A percentile compares a stretch with the other conserved stretches of the same genome.
Conservation (phyloP, 1,139 yeast species). For the Kazachstania sp. region DNA sequence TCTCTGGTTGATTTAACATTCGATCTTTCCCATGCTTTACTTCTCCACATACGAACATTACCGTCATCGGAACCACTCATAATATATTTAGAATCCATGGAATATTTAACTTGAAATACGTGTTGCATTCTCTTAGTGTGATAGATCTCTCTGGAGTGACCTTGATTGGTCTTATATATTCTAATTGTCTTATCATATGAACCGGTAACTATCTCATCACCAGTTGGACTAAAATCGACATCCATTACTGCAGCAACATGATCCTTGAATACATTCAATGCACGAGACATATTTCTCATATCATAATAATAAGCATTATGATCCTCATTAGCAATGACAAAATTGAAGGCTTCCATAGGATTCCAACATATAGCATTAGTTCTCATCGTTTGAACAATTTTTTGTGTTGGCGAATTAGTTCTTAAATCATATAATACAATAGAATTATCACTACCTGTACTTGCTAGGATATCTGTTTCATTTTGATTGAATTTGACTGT, state of each 20-base stretch:
- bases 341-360: slow-evolving; percentile 94
- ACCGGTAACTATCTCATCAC: slow-evolving; percentile 91
- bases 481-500: slow-evolving; percentile 82
- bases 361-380: slow-evolving; percentile 91
- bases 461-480: slow-evolving; percentile 84
- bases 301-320: slow-evolving; percentile 93
- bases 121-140: slow-evolving; percentile 98
- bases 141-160: slow-evolving; percentile 90
- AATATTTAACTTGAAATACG: slow-evolving; percentile 70
- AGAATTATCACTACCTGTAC: slow-evolving; percentile 89
- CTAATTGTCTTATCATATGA: slow-evolving; percentile 91
- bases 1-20: slow-evolving; percentile 73
- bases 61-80: slow-evolving; percentile 94
- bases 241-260: slow-evolving; percentile 96
- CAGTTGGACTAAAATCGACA: slow-evolving; percentile 93
- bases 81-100: slow-evolving; percentile 83
- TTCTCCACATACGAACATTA: slow-evolving; percentile 87
- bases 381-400: slow-evolving; percentile 71
- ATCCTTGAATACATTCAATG: slow-evolving; percentile 81
- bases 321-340: slow-evolving; percentile 90
- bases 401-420: slow-evolving; percentile 89
- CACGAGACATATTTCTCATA: slow-evolving; percentile 79
- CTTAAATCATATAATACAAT: slow-evolving; percentile 84
- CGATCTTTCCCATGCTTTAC: slow-evolving; percentile 76
- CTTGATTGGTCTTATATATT: slow-evolving; percentile 64